Percentiles rank a stretch among this genome's conserved stretches.
Evolutionary conservation across 176 grass and related monocot species (phyloP).

Genomic region (Paspalum vaginatum): DNA sequence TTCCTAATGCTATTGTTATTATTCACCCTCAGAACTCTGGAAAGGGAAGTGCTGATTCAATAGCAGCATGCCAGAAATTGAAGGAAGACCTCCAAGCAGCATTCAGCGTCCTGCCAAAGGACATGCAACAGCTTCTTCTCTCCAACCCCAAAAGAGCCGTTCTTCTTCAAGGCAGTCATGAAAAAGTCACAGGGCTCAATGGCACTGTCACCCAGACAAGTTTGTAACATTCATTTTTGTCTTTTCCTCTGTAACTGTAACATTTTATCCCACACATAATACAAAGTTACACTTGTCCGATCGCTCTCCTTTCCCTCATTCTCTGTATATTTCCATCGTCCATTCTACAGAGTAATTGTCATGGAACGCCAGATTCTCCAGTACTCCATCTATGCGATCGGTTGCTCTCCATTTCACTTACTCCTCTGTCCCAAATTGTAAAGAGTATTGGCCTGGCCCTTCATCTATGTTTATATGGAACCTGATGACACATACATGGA

Average conservation of each 20-base stretch:
- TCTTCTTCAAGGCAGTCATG: slow-evolving; percentile 65
- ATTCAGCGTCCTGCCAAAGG: slow-evolving; percentile 83
- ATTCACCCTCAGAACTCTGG: slow-evolving; percentile 46
- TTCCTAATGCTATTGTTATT: slow-evolving; percentile 32
- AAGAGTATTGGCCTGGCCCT: too few relatives aligned
- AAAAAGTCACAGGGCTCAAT: slow-evolving; percentile 37
- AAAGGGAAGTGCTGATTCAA: slow-evolving; percentile 50
- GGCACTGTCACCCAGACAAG: slow-evolving; percentile 44
- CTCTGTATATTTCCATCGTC: background rate
- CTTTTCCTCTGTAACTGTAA: slow-evolving; percentile 41
- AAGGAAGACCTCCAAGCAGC: slow-evolving; percentile 67
- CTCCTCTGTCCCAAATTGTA: too few relatives aligned
- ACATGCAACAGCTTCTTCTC: slow-evolving; percentile 84
- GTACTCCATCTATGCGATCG: too few relatives aligned
- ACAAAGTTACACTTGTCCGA: slow-evolving; percentile 28
- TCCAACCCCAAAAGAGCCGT: slow-evolving; percentile 82
- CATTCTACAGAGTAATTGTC: too few relatives aligned
- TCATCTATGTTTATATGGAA: too few relatives aligned
- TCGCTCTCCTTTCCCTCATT: background rate
- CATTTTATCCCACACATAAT: slow-evolving; percentile 40
- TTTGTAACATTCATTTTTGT: slow-evolving; percentile 44
- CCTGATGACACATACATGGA: too few relatives aligned
- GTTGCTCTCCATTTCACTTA: too few relatives aligned
- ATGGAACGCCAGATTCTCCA: too few relatives aligned
- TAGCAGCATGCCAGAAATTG: slow-evolving; percentile 66